Percentiles rank a stretch among this genome's conserved stretches.
Conservation (phyloP, 1,284 basidiomycete genomes). For the Cystobasidiaceae sp. region DNA sequence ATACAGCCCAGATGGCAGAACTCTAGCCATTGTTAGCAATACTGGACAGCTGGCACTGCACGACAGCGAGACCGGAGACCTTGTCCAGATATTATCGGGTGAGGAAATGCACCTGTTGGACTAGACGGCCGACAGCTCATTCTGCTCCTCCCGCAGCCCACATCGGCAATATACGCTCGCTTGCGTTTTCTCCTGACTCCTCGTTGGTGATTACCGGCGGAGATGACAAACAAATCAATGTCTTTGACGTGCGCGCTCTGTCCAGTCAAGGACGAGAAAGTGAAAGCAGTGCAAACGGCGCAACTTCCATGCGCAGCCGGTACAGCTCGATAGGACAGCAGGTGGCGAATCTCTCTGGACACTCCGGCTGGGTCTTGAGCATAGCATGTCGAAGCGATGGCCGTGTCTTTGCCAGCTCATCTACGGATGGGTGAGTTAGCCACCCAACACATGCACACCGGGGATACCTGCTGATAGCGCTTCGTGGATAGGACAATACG, state of each 20-base stretch:
- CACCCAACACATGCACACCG: neutral
- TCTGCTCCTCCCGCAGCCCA: conserved; percentile 32
- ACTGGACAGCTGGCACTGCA: conserved; percentile 37
- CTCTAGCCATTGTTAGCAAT: conserved; percentile 37
- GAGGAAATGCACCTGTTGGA: too few relatives aligned
- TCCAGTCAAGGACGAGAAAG: conserved; percentile 12
- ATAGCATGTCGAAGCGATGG: conserved; percentile 36
- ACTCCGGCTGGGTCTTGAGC: conserved; percentile 40
- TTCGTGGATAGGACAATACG: conserved; percentile 35
- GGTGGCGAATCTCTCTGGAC: conserved; percentile 38
- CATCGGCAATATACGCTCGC: conserved; percentile 38
- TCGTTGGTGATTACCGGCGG: conserved; percentile 40
- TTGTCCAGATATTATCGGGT: conserved; percentile 32
- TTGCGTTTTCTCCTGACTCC: conserved; percentile 39
- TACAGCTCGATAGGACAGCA: conserved; percentile 31
- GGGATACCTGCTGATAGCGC: neutral
- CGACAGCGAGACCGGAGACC: conserved; percentile 30
- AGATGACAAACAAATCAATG: conserved; percentile 42
- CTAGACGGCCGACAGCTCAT: neutral
- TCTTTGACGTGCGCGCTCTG: conserved; percentile 40
- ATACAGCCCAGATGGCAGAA: conserved; percentile 37
- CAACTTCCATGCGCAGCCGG: conserved; percentile 13
- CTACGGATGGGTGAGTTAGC: conserved; percentile 10
- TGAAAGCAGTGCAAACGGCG: conserved; percentile 14
- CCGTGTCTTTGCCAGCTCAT: conserved; percentile 36